Percentiles rank a stretch among this genome's conserved stretches.
phyloP scores from a whole-genome alignment of 495 filamentous ascomycete genomes.

The Penicillium taxi region DNA sequence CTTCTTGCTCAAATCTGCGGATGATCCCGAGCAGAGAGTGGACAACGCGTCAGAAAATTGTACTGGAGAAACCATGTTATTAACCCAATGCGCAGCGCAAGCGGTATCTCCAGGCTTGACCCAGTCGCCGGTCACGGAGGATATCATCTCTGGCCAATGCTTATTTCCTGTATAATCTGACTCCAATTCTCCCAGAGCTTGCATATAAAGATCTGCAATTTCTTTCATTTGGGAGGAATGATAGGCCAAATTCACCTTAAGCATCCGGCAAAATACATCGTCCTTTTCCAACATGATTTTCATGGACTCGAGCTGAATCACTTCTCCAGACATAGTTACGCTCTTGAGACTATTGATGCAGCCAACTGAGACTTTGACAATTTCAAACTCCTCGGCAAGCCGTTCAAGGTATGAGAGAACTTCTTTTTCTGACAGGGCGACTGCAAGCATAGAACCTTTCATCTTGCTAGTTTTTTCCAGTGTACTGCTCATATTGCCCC shows the following conservation, averaged over 20 bases:
- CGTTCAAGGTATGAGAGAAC: slow-evolving; percentile 13
- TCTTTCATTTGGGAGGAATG: slow-evolving; percentile 45
- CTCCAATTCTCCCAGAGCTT: not conserved
- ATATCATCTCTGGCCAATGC: too few species aligned
- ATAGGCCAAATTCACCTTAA: not conserved
- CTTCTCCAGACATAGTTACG: slow-evolving; percentile 31
- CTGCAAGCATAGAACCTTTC: slow-evolving; percentile 20
- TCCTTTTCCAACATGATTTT: not conserved
- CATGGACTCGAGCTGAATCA: not conserved
- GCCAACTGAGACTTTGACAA: too few species aligned
- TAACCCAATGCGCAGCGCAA: slow-evolving; percentile 24
- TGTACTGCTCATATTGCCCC: slow-evolving; percentile 1
- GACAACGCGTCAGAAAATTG: slow-evolving; percentile 22
- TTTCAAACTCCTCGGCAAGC: too few species aligned
- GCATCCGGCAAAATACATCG: not conserved
- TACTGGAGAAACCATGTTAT: slow-evolving; percentile 29
- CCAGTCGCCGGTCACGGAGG: not conserved
- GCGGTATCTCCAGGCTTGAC: not conserved
- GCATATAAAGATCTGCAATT: slow-evolving; percentile 17
- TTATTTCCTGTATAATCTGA: too few species aligned
- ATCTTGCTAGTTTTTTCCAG: not conserved
- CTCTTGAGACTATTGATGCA: slow-evolving; percentile 37
- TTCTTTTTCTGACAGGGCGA: slow-evolving; percentile 19
- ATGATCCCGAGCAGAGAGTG: slow-evolving; percentile 1
- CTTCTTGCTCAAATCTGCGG: not conserved